Base-by-base conservation (phyloP, 1,284 basidiomycete genomes). In the Cutaneotrichosporon dermatis region DNA sequence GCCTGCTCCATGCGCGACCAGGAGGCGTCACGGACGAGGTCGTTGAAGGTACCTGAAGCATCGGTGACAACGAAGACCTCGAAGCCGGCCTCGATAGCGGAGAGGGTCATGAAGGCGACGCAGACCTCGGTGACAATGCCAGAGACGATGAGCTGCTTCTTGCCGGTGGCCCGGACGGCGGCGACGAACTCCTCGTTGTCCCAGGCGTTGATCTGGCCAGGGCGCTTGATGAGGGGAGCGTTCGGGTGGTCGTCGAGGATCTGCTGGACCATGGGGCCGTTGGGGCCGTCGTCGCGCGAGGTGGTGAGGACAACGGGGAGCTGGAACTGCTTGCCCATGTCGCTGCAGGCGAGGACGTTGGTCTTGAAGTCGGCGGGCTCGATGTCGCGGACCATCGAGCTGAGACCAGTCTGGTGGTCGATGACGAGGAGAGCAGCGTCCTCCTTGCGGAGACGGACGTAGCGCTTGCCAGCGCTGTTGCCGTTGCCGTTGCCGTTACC, bases 111-210 rank as follows among this genome's bases (percentile, higher is more conserved):
- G 55, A 61, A 61, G 12, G 52, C 52, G 16, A 61, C 55, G 46
- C 60, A 61, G 7, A 61, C 60, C 60, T 61, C 60, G 12, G 60
- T 61, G 35, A 61, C 55, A 11, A 61, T 42, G 16, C 60, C 60
- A 12, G 60, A 46, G 48, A 61, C 37, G 52, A 61, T 54, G 37
- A 61, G 51, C 55, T 61, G 60, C 43, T 57, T 57, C 33, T 39
- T 34, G 36, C 60, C 60, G 6, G 60, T 61, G 9, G 35, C 53
- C 52, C 51, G 54, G 42, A 61, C 52, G 33, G 60, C 60, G 2
- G 16, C n/a, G 42, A 55, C 52, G 50, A 61, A 61, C n/a, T 61
- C 60, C n/a, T 48, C 48, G 39, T 57, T 54, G 55, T 61, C 60
- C 60, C 60, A 61, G 6, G 55, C 60, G 42, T 61, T 61, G 48